Conservation (phyloP, 352 stramenopile species). For the Globisporangium okanoganense region DNA sequence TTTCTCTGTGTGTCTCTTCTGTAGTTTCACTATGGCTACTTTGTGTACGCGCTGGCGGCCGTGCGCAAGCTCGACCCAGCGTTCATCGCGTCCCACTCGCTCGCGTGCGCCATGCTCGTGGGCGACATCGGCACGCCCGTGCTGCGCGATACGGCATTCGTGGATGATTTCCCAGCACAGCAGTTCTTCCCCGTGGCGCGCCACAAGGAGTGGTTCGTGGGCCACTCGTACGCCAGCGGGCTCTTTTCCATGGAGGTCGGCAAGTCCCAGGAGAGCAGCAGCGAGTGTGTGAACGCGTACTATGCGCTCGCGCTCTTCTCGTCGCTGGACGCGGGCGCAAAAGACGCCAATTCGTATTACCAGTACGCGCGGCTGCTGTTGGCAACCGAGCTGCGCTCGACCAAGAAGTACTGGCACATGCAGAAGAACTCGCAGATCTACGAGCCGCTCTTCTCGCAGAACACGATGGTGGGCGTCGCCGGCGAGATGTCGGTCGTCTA, state of each 20-base stretch:
- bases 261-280: constrained; percentile 96
- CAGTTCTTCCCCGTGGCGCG: constrained; percentile 83
- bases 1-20: constrained; percentile 8
- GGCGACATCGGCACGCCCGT: constrained; percentile 67
- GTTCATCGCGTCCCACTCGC: constrained; percentile 60
- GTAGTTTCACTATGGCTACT: constrained; percentile 96
- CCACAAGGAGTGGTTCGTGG: constrained; percentile 96
- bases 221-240: constrained; percentile 95
- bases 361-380: constrained; percentile 91
- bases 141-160: constrained; percentile 42
- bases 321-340: constrained; percentile 45
- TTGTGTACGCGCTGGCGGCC: constrained; percentile 79
- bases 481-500: constrained; percentile 76
- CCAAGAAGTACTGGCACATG: constrained; percentile 98
- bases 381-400: constrained; percentile 89
- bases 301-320: constrained; percentile 91
- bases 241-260: constrained; percentile 93
- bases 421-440: constrained; percentile 64
- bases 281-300: constrained; percentile 95
- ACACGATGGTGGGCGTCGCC: constrained; percentile 78
- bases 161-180: constrained; percentile 41
- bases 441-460: constrained; percentile 65
- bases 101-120: constrained; percentile 53
- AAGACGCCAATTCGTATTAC: constrained; percentile 43
- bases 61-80: constrained; percentile 69